Percentiles rank a stretch among this genome's conserved stretches.
Conservation (phyloP, 192 early-diverging fungal species). For the Haplosporangium gracile region DNA sequence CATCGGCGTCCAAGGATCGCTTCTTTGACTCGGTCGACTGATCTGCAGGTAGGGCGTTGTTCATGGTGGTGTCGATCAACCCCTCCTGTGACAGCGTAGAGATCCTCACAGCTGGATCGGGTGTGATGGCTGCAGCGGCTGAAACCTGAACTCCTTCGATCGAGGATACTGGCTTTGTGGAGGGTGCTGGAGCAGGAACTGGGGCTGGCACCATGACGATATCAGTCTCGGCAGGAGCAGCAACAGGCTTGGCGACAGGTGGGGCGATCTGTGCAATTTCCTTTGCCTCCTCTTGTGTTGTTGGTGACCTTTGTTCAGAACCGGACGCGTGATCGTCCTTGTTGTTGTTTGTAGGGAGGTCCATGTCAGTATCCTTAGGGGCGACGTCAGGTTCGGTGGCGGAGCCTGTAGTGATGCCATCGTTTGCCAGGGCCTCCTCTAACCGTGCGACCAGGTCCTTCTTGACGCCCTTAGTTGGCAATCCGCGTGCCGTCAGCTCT, state of each 20-base stretch:
- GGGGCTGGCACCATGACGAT: conserved; percentile 25
- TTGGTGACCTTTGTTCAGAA: not conserved
- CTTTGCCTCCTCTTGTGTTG: conserved; percentile 9
- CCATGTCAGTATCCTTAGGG: conserved; percentile 18
- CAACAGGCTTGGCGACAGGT: conserved; percentile 18
- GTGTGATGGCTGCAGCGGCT: not conserved
- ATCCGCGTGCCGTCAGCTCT: conserved; percentile 65
- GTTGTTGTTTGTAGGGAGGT: not conserved
- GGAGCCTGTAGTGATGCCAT: conserved; percentile 15
- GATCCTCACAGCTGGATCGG: conserved; percentile 16
- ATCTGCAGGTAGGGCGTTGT: not conserved
- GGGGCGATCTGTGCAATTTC: conserved; percentile 21
- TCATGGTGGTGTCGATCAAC: conserved; percentile 35
- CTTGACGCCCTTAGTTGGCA: conserved; percentile 74
- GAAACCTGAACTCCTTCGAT: not conserved
- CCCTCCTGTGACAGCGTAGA: conserved; percentile 35
- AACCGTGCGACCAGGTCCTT: conserved; percentile 74
- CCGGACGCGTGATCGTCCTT: not conserved
- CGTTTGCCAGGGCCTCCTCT: conserved; percentile 62
- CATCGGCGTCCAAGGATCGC: conserved; percentile 12
- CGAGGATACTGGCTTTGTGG: not conserved
- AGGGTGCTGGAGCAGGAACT: conserved; percentile 6
- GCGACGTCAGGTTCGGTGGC: conserved; percentile 33
- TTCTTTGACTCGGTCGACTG: conserved; percentile 21
- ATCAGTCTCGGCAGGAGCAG: conserved; percentile 17